Evolutionary conservation across 2,329 filamentous ascomycete species (phyloP).

Genomic region (Fusarium subtropicale): DNA sequence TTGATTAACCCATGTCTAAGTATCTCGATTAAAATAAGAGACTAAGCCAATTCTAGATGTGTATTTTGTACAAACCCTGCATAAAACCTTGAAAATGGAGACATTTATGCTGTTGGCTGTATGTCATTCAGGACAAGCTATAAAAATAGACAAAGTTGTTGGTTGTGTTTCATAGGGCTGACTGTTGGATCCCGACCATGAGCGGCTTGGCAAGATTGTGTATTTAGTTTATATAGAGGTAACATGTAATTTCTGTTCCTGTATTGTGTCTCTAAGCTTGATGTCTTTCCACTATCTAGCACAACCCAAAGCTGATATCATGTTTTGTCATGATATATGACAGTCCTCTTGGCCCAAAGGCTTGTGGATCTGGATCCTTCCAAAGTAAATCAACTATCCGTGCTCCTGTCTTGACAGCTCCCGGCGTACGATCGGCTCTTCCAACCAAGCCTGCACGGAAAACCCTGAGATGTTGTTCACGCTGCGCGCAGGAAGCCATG

Average conservation of each 20-base stretch:
- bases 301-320: constrained; percentile 8
- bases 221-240: background rate
- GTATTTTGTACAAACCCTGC: too few relatives aligned
- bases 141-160: too few relatives aligned
- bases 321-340: constrained; percentile 20
- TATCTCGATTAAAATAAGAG: constrained; percentile 6
- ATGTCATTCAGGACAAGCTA: too few relatives aligned
- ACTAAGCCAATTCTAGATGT: background rate
- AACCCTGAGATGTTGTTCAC: background rate
- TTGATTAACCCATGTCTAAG: background rate
- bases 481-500: constrained; percentile 7
- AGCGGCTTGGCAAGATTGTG: too few relatives aligned
- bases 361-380: constrained; percentile 4
- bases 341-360: constrained; percentile 1
- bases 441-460: background rate
- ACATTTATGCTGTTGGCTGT: background rate
- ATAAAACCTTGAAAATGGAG: background rate
- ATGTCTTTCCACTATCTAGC: too few relatives aligned
- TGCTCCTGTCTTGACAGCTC: constrained; percentile 9
- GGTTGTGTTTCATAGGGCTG: too few relatives aligned
- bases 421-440: background rate
- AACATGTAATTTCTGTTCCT: too few relatives aligned
- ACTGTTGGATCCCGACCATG: too few relatives aligned
- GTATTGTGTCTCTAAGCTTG: too few relatives aligned
- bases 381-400: constrained; percentile 1